A percentile compares a stretch with the other conserved stretches of the same genome.
Conservation (phyloP, 495 filamentous ascomycete species). For the Peziza echinospora region DNA sequence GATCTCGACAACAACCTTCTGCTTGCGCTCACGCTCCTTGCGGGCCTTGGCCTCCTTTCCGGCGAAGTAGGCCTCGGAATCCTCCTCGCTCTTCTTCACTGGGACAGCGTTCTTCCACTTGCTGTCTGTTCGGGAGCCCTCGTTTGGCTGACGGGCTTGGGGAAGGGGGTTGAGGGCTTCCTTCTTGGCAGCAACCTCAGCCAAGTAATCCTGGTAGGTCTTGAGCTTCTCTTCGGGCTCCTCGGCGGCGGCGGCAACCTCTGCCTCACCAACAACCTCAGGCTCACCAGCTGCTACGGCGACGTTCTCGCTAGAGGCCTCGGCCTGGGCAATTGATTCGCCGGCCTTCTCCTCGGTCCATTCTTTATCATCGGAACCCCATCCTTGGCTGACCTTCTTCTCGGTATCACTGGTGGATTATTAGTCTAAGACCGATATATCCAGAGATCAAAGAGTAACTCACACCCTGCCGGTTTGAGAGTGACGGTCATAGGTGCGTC, state of each 20-base stretch:
- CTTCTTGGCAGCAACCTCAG: slow-evolving; percentile 67
- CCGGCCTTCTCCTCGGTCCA: slow-evolving; percentile 74
- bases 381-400: slow-evolving; percentile 79
- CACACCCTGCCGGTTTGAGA: slow-evolving; percentile 52
- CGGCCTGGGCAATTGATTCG: slow-evolving; percentile 63
- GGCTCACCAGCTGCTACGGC: slow-evolving; percentile 19
- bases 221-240: slow-evolving; percentile 76
- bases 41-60: slow-evolving; percentile 56
- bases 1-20: slow-evolving; percentile 72
- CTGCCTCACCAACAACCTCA: slow-evolving; percentile 25
- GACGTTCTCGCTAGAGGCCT: slow-evolving; percentile 40
- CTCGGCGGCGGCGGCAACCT: slow-evolving; percentile 15
- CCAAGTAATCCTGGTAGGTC: slow-evolving; percentile 71
- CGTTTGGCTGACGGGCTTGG: slow-evolving; percentile 68
- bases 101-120: slow-evolving; percentile 80
- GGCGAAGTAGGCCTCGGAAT: slow-evolving; percentile 56
- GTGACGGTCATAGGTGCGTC: slow-evolving; percentile 57
- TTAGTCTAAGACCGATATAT: too few relatives aligned
- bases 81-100: slow-evolving; percentile 45
- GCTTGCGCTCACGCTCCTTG: slow-evolving; percentile 65
- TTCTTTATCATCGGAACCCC: slow-evolving; percentile 60
- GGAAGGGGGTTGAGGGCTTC: slow-evolving; percentile 38
- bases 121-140: slow-evolving; percentile 63
- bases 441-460: too few relatives aligned
- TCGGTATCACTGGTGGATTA: slow-evolving; percentile 67